phyloP scores from a whole-genome alignment of 192 early-diverging fungal genomes.

The Coemansia sp. region DNA sequence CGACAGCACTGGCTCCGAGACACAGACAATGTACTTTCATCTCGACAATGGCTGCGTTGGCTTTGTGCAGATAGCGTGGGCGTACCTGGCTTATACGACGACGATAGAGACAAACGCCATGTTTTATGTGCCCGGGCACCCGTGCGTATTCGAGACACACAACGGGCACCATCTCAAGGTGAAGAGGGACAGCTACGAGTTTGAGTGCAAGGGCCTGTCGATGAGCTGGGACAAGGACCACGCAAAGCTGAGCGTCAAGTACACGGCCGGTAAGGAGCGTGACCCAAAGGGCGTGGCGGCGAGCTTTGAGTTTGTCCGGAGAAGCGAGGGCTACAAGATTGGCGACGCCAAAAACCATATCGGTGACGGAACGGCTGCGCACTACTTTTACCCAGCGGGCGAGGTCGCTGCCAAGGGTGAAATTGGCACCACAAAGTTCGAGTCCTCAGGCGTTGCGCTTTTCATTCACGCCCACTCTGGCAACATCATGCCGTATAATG shows the following conservation, averaged over 20 bases:
- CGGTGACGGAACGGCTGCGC: conserved; percentile 61
- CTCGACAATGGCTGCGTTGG: conserved; percentile 69
- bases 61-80: conserved; percentile 91
- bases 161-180: conserved; percentile 71
- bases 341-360: conserved; percentile 79
- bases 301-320: conserved; percentile 65
- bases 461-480: conserved; percentile 85
- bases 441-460: conserved; percentile 66
- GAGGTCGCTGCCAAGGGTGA: conserved; percentile 69
- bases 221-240: conserved; percentile 59
- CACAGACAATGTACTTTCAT: conserved; percentile 82
- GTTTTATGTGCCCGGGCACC: conserved; percentile 66
- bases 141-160: conserved; percentile 66
- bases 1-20: conserved; percentile 78
- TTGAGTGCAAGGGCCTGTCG: conserved; percentile 69
- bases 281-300: conserved; percentile 63
- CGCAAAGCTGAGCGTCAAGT: conserved; percentile 36
- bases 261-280: conserved; percentile 51
- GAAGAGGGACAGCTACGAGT: conserved; percentile 70
- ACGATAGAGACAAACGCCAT: conserved; percentile 73
- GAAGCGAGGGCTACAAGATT: conserved; percentile 74
- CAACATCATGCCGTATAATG: conserved; percentile 77
- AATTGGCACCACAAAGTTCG: conserved; percentile 60
- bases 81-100: conserved; percentile 68
- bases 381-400: conserved; percentile 82